Conservation (phyloP, 2,329 filamentous ascomycete genomes). For the Aureobasidium sp. region DNA sequence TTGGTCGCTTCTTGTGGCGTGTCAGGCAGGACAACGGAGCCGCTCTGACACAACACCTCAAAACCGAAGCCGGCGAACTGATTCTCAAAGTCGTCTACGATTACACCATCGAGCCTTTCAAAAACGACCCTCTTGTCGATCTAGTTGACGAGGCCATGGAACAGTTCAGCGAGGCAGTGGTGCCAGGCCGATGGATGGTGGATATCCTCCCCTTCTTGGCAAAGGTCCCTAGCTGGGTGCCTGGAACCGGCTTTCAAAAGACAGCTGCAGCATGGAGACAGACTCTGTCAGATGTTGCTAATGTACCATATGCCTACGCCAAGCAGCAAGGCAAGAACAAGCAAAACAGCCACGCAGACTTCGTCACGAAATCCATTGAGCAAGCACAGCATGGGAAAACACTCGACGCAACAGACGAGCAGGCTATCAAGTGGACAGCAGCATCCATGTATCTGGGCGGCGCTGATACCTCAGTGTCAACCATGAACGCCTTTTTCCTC, state of each 20-base stretch:
- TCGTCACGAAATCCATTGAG: slow-evolving; percentile 32
- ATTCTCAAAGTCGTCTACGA: slow-evolving; percentile 40
- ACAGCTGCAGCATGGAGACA: slow-evolving; percentile 31
- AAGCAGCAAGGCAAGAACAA: slow-evolving; percentile 24
- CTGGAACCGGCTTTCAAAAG: slow-evolving; percentile 37
- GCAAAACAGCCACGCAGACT: slow-evolving; percentile 23
- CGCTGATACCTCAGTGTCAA: slow-evolving; percentile 27
- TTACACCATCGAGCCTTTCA: slow-evolving; percentile 34
- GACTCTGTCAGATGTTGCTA: slow-evolving; percentile 24
- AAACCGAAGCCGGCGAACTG: slow-evolving; percentile 32
- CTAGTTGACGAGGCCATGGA: slow-evolving; percentile 32
- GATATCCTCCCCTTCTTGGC: slow-evolving; percentile 38
- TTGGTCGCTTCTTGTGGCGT: slow-evolving; percentile 35
- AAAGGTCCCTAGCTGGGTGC: slow-evolving; percentile 38
- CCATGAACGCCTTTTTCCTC: slow-evolving; percentile 9
- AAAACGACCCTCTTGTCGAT: slow-evolving; percentile 36
- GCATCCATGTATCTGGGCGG: slow-evolving; percentile 35
- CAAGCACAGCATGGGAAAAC: slow-evolving; percentile 17
- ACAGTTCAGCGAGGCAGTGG: slow-evolving; percentile 31
- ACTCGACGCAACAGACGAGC: slow-evolving; percentile 20
- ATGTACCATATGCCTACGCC: slow-evolving; percentile 37
- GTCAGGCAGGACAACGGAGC: slow-evolving; percentile 31
- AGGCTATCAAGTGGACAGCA: slow-evolving; percentile 35
- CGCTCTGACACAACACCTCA: slow-evolving; percentile 33
- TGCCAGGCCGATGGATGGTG: slow-evolving; percentile 38